These are phyloP conservation scores for Prunus mongolica DNA, from an alignment of 306 rosid genomes.

Conservation along the genomic window DNA sequence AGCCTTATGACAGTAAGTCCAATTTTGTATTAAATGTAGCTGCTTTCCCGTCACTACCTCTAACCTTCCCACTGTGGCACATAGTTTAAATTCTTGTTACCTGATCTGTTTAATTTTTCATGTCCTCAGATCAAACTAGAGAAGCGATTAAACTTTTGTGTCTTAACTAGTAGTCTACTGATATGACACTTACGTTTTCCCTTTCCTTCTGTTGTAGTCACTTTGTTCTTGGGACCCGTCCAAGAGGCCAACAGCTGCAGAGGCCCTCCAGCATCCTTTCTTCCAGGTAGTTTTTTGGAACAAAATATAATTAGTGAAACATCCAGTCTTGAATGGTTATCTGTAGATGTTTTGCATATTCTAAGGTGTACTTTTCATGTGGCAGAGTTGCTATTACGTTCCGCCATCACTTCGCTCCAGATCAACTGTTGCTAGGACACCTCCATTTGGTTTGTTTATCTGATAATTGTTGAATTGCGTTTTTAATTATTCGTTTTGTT, in stretches of 20 bases:
- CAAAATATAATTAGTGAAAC: not conserved
- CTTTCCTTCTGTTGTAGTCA: constrained; percentile 39
- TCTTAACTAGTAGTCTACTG: not conserved
- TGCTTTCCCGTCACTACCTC: not conserved
- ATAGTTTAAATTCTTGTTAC: not conserved
- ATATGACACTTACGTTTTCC: not conserved
- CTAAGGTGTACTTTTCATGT: constrained; percentile 11
- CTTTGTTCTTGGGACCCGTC: constrained; percentile 98
- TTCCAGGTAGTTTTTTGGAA: constrained; percentile 55
- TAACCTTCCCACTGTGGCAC: not conserved
- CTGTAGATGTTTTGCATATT: not conserved
- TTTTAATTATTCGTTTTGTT: not conserved
- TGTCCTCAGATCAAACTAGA: not conserved
- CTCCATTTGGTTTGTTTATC: constrained; percentile 69
- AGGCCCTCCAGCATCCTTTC: constrained; percentile 97
- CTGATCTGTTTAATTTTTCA: too few species aligned
- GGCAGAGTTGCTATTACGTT: constrained; percentile 80
- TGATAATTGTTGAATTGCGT: not conserved
- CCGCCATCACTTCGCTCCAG: constrained; percentile 88
- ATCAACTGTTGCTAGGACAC: constrained; percentile 59
- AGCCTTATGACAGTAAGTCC: constrained; percentile 71
- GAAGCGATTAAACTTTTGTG: not conserved
- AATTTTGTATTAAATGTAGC: not conserved
- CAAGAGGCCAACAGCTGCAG: constrained; percentile 89
- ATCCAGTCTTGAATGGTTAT: not conserved